Evolutionary conservation across 225 moss, liverwort and hornwort species (phyloP).

Genomic region (Pleurozium schreberi): DNA sequence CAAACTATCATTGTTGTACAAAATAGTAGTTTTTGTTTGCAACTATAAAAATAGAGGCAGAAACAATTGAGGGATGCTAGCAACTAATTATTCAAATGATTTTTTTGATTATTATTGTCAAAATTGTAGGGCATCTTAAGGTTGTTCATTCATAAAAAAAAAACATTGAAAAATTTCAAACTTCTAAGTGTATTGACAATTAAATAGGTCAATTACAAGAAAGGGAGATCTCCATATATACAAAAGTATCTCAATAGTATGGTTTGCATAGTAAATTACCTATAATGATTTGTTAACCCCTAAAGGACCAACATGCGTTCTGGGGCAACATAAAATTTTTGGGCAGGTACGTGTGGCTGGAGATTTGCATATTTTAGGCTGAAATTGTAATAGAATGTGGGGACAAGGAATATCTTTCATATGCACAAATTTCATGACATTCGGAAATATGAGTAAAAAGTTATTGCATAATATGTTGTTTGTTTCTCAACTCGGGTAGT

Average conservation of each 20-base stretch:
- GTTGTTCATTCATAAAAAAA: neutral
- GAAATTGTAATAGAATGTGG: too few species aligned
- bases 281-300: neutral
- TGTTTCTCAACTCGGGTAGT: too few species aligned
- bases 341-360: too few species aligned
- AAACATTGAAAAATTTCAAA: neutral
- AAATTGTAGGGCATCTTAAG: neutral
- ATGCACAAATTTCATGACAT: too few species aligned
- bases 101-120: neutral
- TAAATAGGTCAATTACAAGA: neutral
- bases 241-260: neutral
- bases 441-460: too few species aligned
- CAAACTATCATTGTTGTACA: neutral
- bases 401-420: too few species aligned
- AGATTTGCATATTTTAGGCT: too few species aligned
- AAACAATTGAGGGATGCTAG: neutral
- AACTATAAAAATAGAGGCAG: neutral
- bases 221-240: accelerated
- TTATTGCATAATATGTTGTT: too few species aligned
- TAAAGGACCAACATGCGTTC: too few species aligned
- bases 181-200: neutral
- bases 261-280: neutral
- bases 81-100: neutral
- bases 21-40: neutral
- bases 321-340: too few species aligned